Conservation (phyloP, 805 yeast genomes). For the Pichia membranifaciens region DNA sequence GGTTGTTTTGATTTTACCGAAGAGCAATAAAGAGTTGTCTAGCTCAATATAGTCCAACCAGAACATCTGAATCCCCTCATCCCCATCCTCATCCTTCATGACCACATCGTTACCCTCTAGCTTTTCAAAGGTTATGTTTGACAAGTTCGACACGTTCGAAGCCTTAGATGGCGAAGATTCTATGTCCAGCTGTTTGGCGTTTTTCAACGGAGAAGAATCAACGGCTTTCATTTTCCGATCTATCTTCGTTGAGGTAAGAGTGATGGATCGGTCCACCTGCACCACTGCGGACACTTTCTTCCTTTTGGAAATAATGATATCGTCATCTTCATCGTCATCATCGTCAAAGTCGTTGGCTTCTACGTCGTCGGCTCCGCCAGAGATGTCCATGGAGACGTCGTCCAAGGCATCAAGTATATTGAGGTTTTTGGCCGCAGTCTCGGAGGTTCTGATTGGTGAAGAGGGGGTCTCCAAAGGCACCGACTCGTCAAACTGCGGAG, state of each 20-base stretch:
- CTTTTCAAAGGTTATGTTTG: constrained; percentile 26
- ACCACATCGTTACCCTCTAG: constrained; percentile 35
- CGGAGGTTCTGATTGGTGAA: constrained; percentile 24
- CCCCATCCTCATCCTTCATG: constrained; percentile 25
- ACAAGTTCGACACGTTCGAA: constrained; percentile 23
- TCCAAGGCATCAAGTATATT: constrained; percentile 12
- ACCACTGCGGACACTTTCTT: constrained; percentile 42
- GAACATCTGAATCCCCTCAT: constrained; percentile 55
- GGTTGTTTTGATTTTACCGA: constrained; percentile 68
- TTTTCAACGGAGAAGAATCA: constrained; percentile 22
- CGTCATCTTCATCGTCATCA: constrained; percentile 41
- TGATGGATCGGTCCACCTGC: constrained; percentile 37
- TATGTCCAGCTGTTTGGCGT: constrained; percentile 15
- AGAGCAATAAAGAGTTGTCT: constrained; percentile 60
- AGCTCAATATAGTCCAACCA: constrained; percentile 90
- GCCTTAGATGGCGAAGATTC: constrained; percentile 22
- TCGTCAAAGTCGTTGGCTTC: constrained; percentile 9
- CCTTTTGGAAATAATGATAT: constrained; percentile 52
- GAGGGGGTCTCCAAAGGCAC: constrained; percentile 25
- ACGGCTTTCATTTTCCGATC: constrained; percentile 6
- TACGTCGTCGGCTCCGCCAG: constrained; percentile 1
- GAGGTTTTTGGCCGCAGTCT: neutral
- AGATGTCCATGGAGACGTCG: constrained; percentile 10
- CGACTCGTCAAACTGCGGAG: constrained; percentile 20
- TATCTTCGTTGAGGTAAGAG: constrained; percentile 31